Percentiles rank a stretch among this genome's conserved stretches.
Evolutionary conservation across 2,329 filamentous ascomycete species (phyloP).

Genomic region (Fusarium sp.): DNA sequence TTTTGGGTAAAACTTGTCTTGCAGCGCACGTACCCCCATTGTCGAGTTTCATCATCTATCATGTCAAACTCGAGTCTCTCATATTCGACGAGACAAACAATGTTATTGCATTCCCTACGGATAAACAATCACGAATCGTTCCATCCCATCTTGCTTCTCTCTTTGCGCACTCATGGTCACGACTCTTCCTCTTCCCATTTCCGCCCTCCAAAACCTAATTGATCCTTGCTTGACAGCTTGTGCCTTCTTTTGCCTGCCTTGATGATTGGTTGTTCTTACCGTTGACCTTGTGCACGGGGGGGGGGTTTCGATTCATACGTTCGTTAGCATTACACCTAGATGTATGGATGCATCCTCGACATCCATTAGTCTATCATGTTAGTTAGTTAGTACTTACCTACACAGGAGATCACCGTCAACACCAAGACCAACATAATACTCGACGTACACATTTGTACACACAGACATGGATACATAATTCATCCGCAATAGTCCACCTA

Average conservation of each 20-base stretch:
- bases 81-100: too few species aligned
- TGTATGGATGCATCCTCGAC: not conserved
- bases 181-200: slow-evolving; percentile 11
- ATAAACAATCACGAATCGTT: not conserved
- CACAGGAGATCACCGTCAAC: slow-evolving; percentile 14
- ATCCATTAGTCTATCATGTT: too few species aligned
- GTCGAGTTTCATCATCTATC: slow-evolving; percentile 38
- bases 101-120: not conserved
- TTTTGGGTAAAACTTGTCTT: not conserved
- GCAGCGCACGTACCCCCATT: not conserved
- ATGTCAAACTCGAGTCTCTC: slow-evolving; percentile 11
- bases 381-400: too few species aligned
- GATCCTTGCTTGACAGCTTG: slow-evolving; percentile 1
- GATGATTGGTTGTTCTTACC: not conserved
- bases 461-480: not conserved
- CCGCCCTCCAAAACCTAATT: slow-evolving; percentile 9
- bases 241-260: slow-evolving; percentile 9
- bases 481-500: not conserved
- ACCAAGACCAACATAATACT: slow-evolving; percentile 2
- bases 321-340: slow-evolving; percentile 27
- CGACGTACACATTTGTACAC: not conserved
- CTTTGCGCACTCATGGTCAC: not conserved
- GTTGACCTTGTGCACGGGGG: not conserved
- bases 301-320: slow-evolving; percentile 17
- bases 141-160: slow-evolving; percentile 7